phyloP scores from a whole-genome alignment of 768 basidiomycete species.

The Xanthoconium stramineum region DNA sequence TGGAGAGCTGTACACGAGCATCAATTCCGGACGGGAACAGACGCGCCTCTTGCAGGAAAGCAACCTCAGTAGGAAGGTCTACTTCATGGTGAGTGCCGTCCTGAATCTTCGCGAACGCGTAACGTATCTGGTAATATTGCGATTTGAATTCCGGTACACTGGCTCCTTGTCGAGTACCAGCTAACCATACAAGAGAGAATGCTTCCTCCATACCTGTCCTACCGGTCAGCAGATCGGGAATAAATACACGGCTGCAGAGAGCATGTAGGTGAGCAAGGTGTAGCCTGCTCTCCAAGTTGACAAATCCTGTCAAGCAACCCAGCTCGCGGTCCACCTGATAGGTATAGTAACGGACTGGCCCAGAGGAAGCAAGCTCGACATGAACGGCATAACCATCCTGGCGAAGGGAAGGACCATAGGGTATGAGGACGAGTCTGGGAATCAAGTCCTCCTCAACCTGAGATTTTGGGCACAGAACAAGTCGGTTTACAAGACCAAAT shows the following conservation, averaged over 20 bases:
- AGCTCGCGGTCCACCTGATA: background rate
- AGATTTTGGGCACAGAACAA: background rate
- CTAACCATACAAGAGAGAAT: background rate
- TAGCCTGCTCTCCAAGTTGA: background rate
- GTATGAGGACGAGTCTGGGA: background rate
- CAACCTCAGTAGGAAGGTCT: too few relatives aligned
- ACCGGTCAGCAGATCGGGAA: background rate
- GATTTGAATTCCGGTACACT: too few relatives aligned
- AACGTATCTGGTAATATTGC: too few relatives aligned
- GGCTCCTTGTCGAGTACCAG: background rate
- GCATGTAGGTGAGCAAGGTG: background rate
- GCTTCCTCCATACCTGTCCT: background rate
- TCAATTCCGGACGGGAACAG: too few relatives aligned
- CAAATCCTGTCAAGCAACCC: background rate
- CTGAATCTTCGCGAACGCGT: too few relatives aligned
- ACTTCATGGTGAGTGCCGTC: too few relatives aligned
- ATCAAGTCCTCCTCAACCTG: background rate
- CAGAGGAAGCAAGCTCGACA: background rate
- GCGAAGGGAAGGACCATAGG: background rate
- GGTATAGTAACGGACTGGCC: background rate
- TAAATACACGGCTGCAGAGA: background rate
- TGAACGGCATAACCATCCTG: background rate
- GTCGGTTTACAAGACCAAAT: background rate
- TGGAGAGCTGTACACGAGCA: too few relatives aligned
- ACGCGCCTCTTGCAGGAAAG: too few relatives aligned